These are phyloP conservation scores for Parietichytrium sp. DNA, from an alignment of 108 stramenopile species.

Conservation along the genomic window DNA sequence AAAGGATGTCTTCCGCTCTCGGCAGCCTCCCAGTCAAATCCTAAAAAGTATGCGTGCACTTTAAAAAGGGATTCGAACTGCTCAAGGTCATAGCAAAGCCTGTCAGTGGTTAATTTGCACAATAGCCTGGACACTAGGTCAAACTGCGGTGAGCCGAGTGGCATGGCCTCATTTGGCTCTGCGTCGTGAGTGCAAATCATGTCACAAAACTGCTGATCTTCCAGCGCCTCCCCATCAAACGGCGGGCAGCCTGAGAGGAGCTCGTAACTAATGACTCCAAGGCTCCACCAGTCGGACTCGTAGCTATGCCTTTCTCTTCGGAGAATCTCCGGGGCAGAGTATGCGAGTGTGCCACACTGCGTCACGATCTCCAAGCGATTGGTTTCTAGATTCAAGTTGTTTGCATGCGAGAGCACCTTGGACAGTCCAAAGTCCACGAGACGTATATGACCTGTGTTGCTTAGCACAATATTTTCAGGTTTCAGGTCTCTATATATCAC, in stretches of 20 bases:
- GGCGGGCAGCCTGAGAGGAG: slow-evolving; percentile 46
- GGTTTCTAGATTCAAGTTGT: not conserved
- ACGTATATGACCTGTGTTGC: slow-evolving; percentile 34
- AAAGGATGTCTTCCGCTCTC: too few relatives aligned
- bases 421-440: slow-evolving; percentile 49
- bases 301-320: slow-evolving; percentile 47
- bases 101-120: too few relatives aligned
- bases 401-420: not conserved
- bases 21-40: too few relatives aligned
- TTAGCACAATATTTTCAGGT: slow-evolving; percentile 48
- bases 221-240: slow-evolving; percentile 48
- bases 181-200: slow-evolving; percentile 39
- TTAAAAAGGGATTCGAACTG: too few relatives aligned
- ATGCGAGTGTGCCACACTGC: slow-evolving; percentile 53
- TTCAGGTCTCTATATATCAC: slow-evolving; percentile 53
- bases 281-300: slow-evolving; percentile 57
- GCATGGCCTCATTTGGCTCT: not conserved
- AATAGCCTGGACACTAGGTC: slow-evolving; percentile 2
- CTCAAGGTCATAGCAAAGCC: slow-evolving; percentile 3
- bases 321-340: slow-evolving; percentile 57
- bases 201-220: slow-evolving; percentile 49
- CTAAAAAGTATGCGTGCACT: too few relatives aligned
- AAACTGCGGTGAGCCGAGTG: not conserved
- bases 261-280: slow-evolving; percentile 52
- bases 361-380: slow-evolving; percentile 39